A percentile compares a stretch with the other conserved stretches of the same genome.
Evolutionary conservation across 2,329 filamentous ascomycete genomes (phyloP).

Genomic region (Beauveria asiatica): DNA sequence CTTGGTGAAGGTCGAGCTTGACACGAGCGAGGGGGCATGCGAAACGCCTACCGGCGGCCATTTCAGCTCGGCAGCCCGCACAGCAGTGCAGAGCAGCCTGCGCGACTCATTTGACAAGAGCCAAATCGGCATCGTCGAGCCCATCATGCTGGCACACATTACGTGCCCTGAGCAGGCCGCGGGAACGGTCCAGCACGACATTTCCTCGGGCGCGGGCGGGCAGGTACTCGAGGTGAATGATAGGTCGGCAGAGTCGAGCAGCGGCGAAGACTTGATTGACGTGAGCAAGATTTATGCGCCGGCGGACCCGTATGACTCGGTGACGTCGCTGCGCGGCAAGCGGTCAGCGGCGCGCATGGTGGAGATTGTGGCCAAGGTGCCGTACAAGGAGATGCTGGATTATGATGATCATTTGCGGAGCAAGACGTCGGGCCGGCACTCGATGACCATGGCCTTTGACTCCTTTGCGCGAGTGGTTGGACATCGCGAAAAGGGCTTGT

Average conservation of each 20-base stretch:
- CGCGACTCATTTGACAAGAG: slow-evolving; percentile 47
- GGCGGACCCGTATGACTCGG: slow-evolving; percentile 66
- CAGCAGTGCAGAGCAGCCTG: slow-evolving; percentile 61
- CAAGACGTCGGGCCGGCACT: slow-evolving; percentile 73
- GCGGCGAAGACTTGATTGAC: slow-evolving; percentile 47
- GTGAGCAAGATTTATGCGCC: slow-evolving; percentile 74
- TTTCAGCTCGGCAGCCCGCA: slow-evolving; percentile 53
- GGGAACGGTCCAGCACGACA: slow-evolving; percentile 74
- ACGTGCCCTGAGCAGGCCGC: slow-evolving; percentile 74
- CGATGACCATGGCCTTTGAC: slow-evolving; percentile 50
- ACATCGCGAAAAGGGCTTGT: slow-evolving; percentile 42
- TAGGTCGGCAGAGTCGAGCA: slow-evolving; percentile 28
- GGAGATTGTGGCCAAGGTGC: slow-evolving; percentile 76
- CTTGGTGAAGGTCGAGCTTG: slow-evolving; percentile 60
- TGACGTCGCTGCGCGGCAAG: slow-evolving; percentile 47
- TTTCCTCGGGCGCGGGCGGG: slow-evolving; percentile 62
- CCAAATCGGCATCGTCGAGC: slow-evolving; percentile 69
- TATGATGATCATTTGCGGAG: slow-evolving; percentile 85
- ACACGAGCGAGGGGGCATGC: slow-evolving; percentile 47
- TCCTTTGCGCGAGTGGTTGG: slow-evolving; percentile 49
- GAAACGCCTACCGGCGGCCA: slow-evolving; percentile 57
- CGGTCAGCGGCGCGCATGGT: slow-evolving; percentile 41
- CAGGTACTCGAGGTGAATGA: slow-evolving; percentile 65
- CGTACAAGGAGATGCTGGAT: slow-evolving; percentile 92
- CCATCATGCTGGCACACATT: slow-evolving; percentile 86